Conservation (phyloP, 2,329 filamentous ascomycete genomes). For the Venturia effusa region DNA sequence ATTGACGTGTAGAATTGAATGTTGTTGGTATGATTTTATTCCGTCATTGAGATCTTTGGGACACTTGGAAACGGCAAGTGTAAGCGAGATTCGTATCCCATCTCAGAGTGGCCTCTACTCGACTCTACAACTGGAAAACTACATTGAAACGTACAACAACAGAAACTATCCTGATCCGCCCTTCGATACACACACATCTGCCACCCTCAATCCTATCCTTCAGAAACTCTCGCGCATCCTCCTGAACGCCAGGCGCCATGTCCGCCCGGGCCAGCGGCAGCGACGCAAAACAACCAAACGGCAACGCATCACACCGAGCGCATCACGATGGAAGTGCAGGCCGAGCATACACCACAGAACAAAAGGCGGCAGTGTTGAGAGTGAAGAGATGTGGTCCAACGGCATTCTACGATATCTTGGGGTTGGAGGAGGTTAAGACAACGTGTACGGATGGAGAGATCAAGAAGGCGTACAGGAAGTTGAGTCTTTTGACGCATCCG, state of each 20-base stretch:
- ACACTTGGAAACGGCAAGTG: neutral
- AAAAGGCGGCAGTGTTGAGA: constrained; percentile 82
- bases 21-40: neutral
- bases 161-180: neutral
- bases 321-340: constrained; percentile 69
- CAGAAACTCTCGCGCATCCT: constrained; percentile 6
- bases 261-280: constrained; percentile 35
- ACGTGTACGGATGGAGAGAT: constrained; percentile 72
- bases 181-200: neutral
- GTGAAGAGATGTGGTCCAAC: constrained; percentile 76
- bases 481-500: constrained; percentile 88
- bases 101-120: neutral
- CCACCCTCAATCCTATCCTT: neutral
- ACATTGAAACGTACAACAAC: constrained; percentile 3
- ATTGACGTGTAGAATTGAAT: neutral
- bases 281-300: constrained; percentile 25
- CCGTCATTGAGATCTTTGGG: neutral
- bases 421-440: constrained; percentile 52
- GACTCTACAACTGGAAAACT: neutral
- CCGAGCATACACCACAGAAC: constrained; percentile 74
- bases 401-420: constrained; percentile 92
- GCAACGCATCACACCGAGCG: constrained; percentile 37
- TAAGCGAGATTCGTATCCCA: neutral
- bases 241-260: constrained; percentile 19
- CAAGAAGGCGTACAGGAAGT: constrained; percentile 95